phyloP scores from a whole-genome alignment of 2,329 filamentous ascomycete genomes.

The Calonectria pauciramosa region DNA sequence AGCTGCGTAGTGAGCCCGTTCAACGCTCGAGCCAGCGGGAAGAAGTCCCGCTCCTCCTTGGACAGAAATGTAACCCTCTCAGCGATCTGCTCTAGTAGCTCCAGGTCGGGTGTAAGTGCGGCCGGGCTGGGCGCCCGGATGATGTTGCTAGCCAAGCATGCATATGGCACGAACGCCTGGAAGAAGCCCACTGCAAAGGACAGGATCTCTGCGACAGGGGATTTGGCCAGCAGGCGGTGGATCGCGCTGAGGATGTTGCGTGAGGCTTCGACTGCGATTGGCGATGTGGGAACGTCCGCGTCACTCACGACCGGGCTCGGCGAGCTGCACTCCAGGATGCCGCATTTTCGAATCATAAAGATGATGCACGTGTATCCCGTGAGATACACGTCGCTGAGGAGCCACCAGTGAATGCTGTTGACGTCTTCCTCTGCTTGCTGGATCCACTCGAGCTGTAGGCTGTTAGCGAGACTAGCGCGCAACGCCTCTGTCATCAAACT shows the following conservation, averaged over 20 bases:
- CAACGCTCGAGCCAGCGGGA: slow-evolving; percentile 8
- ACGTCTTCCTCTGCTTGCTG: slow-evolving; percentile 13
- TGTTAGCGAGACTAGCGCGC: background rate
- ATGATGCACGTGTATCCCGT: slow-evolving; percentile 15
- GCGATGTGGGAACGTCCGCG: background rate
- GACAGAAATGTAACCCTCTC: background rate
- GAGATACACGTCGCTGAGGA: slow-evolving; percentile 13
- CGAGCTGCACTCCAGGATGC: background rate
- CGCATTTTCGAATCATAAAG: slow-evolving; percentile 25
- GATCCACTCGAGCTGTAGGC: slow-evolving; percentile 20
- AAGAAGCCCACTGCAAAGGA: slow-evolving; percentile 20
- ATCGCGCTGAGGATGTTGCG: slow-evolving; percentile 15
- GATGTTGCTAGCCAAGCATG: slow-evolving; percentile 16
- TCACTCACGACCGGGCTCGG: background rate
- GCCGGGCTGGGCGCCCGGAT: background rate
- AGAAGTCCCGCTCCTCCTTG: slow-evolving; percentile 4
- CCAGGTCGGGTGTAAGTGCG: background rate
- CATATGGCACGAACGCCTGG: slow-evolving; percentile 21
- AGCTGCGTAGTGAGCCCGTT: slow-evolving; percentile 1
- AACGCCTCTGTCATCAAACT: background rate
- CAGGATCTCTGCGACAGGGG: slow-evolving; percentile 8
- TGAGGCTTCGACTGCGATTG: slow-evolving; percentile 1
- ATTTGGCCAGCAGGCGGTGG: slow-evolving; percentile 2
- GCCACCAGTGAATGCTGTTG: slow-evolving; percentile 19
- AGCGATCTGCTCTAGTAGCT: slow-evolving; percentile 1